These are phyloP conservation scores for Chlorella sp. DNA, from an alignment of 139 green algal genomes.

Conservation along the genomic window DNA sequence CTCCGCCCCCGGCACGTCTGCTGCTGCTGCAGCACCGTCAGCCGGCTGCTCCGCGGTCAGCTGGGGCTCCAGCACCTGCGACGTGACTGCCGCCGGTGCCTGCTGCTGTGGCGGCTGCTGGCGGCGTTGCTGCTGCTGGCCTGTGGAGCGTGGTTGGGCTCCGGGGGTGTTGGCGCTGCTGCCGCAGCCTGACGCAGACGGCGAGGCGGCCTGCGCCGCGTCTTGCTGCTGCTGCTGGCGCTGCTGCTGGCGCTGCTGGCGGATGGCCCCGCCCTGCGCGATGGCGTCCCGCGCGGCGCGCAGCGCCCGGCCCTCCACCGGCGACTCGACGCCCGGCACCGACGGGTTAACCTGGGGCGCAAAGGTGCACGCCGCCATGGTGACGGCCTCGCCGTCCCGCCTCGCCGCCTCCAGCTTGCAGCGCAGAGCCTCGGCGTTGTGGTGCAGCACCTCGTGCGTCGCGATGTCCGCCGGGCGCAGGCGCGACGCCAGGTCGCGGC, in stretches of 20 bases:
- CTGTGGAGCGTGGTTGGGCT: neutral
- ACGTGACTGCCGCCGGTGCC: too few relatives aligned
- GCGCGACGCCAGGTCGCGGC: slow-evolving; percentile 41
- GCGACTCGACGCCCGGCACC: neutral
- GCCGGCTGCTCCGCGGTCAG: neutral
- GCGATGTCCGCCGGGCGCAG: slow-evolving; percentile 25
- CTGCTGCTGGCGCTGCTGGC: neutral
- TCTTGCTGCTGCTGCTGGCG: neutral
- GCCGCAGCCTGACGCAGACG: slow-evolving; percentile 6
- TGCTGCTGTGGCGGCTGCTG: neutral
- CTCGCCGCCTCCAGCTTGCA: slow-evolving; percentile 38
- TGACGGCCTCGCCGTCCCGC: slow-evolving; percentile 35
- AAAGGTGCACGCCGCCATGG: slow-evolving; percentile 57
- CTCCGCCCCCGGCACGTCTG: neutral
- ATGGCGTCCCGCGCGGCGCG: neutral
- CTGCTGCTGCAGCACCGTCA: too few relatives aligned
- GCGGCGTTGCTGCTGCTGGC: neutral
- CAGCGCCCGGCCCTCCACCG: slow-evolving; percentile 7
- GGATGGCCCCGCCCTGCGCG: neutral
- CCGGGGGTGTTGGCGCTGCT: slow-evolving; percentile 9
- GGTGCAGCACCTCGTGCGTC: slow-evolving; percentile 28
- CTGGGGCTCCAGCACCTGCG: too few relatives aligned
- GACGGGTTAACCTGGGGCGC: slow-evolving; percentile 47
- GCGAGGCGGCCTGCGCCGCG: neutral
- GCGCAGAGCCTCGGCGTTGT: slow-evolving; percentile 9